Conservation (phyloP, 2,329 filamentous ascomycete species). For the Fonsecaea pedrosoi region DNA sequence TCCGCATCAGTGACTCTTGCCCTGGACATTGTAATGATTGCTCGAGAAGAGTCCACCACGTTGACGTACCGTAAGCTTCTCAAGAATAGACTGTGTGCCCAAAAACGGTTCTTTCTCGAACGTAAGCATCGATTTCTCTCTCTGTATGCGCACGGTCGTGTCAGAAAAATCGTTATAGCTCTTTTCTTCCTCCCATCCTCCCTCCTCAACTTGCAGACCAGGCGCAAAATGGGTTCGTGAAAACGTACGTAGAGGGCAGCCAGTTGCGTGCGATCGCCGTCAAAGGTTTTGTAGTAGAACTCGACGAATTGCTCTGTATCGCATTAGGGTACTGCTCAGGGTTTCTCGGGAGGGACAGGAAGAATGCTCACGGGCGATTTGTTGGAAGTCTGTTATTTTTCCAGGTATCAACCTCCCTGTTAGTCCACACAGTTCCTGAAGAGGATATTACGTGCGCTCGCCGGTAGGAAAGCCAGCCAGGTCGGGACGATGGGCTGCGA, state of each 20-base stretch:
- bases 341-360: neutral
- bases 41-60: neutral
- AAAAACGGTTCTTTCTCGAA: constrained; percentile 76
- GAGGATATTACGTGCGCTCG: neutral
- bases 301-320: constrained; percentile 79
- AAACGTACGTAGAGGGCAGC: constrained; percentile 77
- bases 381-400: constrained; percentile 45
- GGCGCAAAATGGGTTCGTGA: neutral
- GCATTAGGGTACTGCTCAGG: constrained; percentile 35
- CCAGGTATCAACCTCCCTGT: neutral
- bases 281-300: constrained; percentile 92
- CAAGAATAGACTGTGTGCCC: constrained; percentile 71
- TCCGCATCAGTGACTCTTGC: constrained; percentile 11
- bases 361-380: constrained; percentile 49
- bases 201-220: neutral
- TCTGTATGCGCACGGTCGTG: constrained; percentile 57
- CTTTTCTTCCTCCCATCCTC: constrained; percentile 11
- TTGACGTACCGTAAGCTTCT: constrained; percentile 77
- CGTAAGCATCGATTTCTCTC: constrained; percentile 86
- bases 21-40: neutral
- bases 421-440: neutral
- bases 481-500: neutral
- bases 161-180: constrained; percentile 3
- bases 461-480: neutral
- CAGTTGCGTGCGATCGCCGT: constrained; percentile 70